Evolutionary conservation across 2,329 filamentous ascomycete genomes (phyloP), one percentile per base, ranked within the genome.

Genomic region (Botryotinia globosa): DNA sequence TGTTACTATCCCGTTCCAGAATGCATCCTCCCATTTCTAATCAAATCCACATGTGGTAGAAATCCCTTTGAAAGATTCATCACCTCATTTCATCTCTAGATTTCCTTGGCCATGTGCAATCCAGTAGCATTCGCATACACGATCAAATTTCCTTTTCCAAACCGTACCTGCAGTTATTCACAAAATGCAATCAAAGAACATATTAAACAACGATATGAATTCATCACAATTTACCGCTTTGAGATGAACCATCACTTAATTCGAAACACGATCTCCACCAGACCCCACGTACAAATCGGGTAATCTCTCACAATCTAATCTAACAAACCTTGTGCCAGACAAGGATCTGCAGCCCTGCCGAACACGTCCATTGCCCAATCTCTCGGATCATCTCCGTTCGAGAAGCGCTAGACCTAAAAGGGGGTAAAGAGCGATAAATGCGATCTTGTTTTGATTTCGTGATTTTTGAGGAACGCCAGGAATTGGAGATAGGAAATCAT

Each of bases 251-350:
- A 20, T 42, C 70, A 68, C 70, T 68, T 20, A 72, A 72, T 42
- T 58, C 63, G 70, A 72, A 68, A 72, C 70, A 48, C 29, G n/a
- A 68, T 68, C 48, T 42, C 65, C 65, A 68, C 48, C 32, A 68
- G 48, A 72, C 54, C 54, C 70, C 63, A 56, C 63, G 51, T 42
- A 61, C 63, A 61, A 61, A 72, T 72, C 63, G 70, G 64, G 70
- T 72, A 72, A 72, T 61, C 63, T 58, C 63, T 68, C 25, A 62
- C 39, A 72, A 72, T 72, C 70, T 72, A 72, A 68, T 72, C 70
- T 72, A 44, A 72, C 51, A 56, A 67, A 22, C 54, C 48, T 61
- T 18, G 29, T 34, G 42, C 63, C 10, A 42, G 20, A 68, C 32
- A 56, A 51, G 56, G 63, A 66, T 65, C 61, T 66, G 48, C 48